Conservation (phyloP, 768 basidiomycete species). For the Agrocybe praecox region DNA sequence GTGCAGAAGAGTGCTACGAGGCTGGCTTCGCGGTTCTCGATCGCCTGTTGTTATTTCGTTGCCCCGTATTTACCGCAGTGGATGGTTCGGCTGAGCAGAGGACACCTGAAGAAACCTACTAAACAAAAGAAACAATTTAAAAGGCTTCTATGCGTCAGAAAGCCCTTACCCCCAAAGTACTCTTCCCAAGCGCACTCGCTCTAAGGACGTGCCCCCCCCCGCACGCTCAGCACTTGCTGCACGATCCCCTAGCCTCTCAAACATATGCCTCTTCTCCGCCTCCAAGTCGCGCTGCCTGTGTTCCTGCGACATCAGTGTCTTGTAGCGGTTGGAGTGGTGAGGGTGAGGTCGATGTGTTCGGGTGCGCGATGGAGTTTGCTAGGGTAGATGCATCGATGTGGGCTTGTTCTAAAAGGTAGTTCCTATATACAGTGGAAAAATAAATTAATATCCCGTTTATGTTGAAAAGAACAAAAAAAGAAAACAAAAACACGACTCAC, state of each 20-base stretch:
- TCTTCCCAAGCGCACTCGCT: constrained; percentile 63
- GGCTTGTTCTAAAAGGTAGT: constrained; percentile 91
- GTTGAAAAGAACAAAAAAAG: constrained; percentile 3
- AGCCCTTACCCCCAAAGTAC: constrained; percentile 50
- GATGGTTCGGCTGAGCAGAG: constrained; percentile 51
- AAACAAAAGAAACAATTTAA: no score
- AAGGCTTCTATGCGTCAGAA: no score
- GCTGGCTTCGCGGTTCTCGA: constrained; percentile 77
- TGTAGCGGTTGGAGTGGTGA: constrained; percentile 88
- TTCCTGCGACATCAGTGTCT: constrained; percentile 89
- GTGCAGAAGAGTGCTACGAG: constrained; percentile 83
- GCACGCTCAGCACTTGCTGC: constrained; percentile 54
- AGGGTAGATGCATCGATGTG: constrained; percentile 93
- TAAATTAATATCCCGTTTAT: no score
- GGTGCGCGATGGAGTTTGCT: constrained; percentile 77
- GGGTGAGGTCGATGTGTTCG: constrained; percentile 83
- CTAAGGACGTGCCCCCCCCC: constrained; percentile 58
- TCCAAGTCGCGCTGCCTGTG: constrained; percentile 85
- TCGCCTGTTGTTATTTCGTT: constrained; percentile 64
- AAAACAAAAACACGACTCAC: constrained; percentile 40
- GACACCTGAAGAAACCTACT: constrained; percentile 33
- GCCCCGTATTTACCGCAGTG: constrained; percentile 87
- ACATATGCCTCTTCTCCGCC: constrained; percentile 84
- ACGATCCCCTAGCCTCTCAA: constrained; percentile 84
- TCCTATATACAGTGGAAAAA: no score